phyloP scores from a whole-genome alignment of 2,329 filamentous ascomycete genomes.

The Coniella vitis region DNA sequence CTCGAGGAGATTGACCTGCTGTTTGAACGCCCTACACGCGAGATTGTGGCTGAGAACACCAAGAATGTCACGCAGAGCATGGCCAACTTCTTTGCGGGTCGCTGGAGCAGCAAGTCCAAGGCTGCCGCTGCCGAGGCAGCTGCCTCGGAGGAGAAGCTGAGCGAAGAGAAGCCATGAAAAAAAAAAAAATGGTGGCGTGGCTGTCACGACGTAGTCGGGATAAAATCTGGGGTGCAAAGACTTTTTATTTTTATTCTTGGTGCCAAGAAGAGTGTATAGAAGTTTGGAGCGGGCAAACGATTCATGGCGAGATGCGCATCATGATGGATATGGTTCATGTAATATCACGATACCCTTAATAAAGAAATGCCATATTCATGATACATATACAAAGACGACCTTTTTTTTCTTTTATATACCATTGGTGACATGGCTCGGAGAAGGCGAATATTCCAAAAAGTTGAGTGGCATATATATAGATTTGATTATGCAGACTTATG shows the following conservation, averaged over 20 bases:
- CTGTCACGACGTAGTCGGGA: too few relatives aligned
- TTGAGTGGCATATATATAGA: too few relatives aligned
- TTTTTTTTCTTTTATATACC: background rate
- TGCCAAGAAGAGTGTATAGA: too few relatives aligned
- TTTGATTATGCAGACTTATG: too few relatives aligned
- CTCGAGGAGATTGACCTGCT: slow-evolving; percentile 67
- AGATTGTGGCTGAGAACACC: slow-evolving; percentile 55
- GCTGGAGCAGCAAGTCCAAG: slow-evolving; percentile 8
- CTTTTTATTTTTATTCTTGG: too few relatives aligned
- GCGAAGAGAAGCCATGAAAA: slow-evolving; percentile 11
- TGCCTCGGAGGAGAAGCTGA: slow-evolving; percentile 10
- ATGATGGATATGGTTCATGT: background rate
- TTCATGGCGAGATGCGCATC: background rate
- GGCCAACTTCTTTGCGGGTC: slow-evolving; percentile 14
- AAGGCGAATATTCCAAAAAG: too few relatives aligned
- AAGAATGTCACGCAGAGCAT: slow-evolving; percentile 21
- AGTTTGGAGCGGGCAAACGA: too few relatives aligned
- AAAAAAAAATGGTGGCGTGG: background rate
- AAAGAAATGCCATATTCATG: background rate
- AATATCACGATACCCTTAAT: slow-evolving; percentile 3
- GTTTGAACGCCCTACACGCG: slow-evolving; percentile 55
- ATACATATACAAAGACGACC: background rate
- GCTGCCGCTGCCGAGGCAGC: background rate
- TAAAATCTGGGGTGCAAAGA: too few relatives aligned
- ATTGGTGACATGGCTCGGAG: too few relatives aligned